Conservation (phyloP, 2,329 filamentous ascomycete species). For the Fusarium sublunatum region DNA sequence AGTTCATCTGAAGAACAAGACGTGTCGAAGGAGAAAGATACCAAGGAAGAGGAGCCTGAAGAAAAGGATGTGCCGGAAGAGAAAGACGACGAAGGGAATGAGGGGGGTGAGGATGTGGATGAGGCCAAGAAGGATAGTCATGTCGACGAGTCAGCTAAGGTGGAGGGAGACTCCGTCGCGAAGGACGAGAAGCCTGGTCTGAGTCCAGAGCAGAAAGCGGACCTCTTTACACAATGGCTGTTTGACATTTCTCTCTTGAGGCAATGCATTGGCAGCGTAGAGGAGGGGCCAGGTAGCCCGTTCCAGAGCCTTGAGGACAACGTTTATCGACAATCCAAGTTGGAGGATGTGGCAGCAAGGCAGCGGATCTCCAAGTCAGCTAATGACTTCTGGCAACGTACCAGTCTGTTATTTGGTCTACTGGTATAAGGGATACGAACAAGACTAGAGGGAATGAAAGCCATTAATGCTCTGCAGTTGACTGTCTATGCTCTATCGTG, state of each 20-base stretch:
- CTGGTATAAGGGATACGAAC: constrained; percentile 59
- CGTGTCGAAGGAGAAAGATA: constrained; percentile 14
- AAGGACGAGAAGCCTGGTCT: constrained; percentile 6
- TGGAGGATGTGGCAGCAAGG: constrained; percentile 61
- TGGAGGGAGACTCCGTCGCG: neutral
- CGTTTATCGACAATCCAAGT: constrained; percentile 57
- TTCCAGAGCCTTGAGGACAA: constrained; percentile 60
- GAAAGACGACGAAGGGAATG: constrained; percentile 1
- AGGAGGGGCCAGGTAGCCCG: constrained; percentile 40
- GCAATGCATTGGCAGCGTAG: constrained; percentile 55
- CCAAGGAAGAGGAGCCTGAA: neutral
- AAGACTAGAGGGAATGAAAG: constrained; percentile 1
- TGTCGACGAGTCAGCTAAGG: constrained; percentile 16
- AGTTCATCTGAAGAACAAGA: constrained; percentile 34
- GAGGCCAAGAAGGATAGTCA: constrained; percentile 15
- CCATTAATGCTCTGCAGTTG: neutral
- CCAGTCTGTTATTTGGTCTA: constrained; percentile 83
- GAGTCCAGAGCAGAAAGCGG: constrained; percentile 50
- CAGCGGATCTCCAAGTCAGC: constrained; percentile 71
- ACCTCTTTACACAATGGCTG: constrained; percentile 69
- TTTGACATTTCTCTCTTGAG: constrained; percentile 68
- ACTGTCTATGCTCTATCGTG: neutral
- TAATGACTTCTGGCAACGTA: constrained; percentile 85
- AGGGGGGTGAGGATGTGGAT: constrained; percentile 27
- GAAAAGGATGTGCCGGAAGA: neutral